Percentiles rank a stretch among this genome's conserved stretches.
Evolutionary conservation across 768 basidiomycete genomes (phyloP).

Genomic region (Boletus patriciae): DNA sequence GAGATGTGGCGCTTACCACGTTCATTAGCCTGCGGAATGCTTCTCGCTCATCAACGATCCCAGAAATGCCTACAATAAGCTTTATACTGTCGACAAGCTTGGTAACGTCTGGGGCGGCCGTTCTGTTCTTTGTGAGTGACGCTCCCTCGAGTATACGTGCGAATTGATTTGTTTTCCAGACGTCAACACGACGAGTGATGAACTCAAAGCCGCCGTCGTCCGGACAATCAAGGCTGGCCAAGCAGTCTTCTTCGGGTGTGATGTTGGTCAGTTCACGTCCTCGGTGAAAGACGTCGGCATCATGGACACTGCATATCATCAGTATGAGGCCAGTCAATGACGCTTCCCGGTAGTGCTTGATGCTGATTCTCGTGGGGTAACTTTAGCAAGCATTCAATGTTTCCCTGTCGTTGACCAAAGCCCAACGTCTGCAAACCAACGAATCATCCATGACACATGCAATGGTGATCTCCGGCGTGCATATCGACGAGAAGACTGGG

Average conservation of each 20-base stretch:
- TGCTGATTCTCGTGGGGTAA: constrained; percentile 6
- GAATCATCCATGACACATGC: constrained; percentile 96
- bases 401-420: constrained; percentile 76
- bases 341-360: neutral
- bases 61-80: constrained; percentile 74
- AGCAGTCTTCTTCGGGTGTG: constrained; percentile 95
- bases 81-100: constrained; percentile 90
- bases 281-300: constrained; percentile 57
- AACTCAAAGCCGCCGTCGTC: constrained; percentile 80
- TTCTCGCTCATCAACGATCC: constrained; percentile 98
- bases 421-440: constrained; percentile 74
- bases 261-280: constrained; percentile 87
- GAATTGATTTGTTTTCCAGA: constrained; percentile 44
- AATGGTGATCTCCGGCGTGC: constrained; percentile 84
- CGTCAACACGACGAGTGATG: constrained; percentile 83
- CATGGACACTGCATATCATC: constrained; percentile 83
- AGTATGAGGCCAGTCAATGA: constrained; percentile 60
- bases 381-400: constrained; percentile 79
- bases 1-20: neutral
- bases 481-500: constrained; percentile 68
- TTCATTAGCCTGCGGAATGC: constrained; percentile 58
- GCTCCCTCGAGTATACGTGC: neutral
- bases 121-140: constrained; percentile 71
- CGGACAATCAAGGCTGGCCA: constrained; percentile 84
- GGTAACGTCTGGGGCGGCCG: constrained; percentile 91